Conservation (phyloP, 768 basidiomycete genomes). For the Russula earlei region DNA sequence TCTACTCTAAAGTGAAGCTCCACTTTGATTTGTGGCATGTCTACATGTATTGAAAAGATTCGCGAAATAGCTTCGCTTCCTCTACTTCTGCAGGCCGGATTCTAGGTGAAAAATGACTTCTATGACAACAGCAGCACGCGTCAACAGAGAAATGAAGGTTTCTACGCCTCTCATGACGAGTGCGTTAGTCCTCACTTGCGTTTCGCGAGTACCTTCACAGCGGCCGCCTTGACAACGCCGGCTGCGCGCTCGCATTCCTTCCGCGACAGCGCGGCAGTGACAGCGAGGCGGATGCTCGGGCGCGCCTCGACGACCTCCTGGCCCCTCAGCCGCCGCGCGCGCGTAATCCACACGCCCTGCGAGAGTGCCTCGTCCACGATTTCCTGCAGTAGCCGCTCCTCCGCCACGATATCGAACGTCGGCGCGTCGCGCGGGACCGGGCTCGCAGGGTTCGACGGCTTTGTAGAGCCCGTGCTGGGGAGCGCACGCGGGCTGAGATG, state of each 20-base stretch:
- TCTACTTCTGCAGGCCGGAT: too few species aligned
- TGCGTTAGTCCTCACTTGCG: constrained; percentile 30
- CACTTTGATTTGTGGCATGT: too few species aligned
- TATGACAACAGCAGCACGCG: too few species aligned
- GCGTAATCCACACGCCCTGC: constrained; percentile 80
- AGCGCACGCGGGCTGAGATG: constrained; percentile 19
- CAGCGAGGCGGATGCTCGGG: constrained; percentile 78
- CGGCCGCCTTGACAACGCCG: constrained; percentile 57
- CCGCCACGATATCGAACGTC: constrained; percentile 47
- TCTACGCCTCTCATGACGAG: too few species aligned
- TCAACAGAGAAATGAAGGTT: too few species aligned
- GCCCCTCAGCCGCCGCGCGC: constrained; percentile 69
- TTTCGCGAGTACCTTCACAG: constrained; percentile 64
- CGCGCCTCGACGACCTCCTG: constrained; percentile 78
- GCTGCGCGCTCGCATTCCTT: constrained; percentile 92
- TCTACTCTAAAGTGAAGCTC: too few species aligned
- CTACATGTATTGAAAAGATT: too few species aligned
- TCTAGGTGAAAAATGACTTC: too few species aligned
- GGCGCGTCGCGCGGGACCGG: constrained; percentile 37
- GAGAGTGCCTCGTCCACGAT: constrained; percentile 79
- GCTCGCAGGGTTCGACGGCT: constrained; percentile 43
- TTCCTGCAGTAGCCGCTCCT: constrained; percentile 81
- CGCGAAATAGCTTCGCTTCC: too few species aligned
- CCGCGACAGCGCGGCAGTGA: constrained; percentile 68
- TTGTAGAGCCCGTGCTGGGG: constrained; percentile 23